Base-by-base conservation (phyloP, 192 early-diverging fungal species). In the Mortierella antarctica region DNA sequence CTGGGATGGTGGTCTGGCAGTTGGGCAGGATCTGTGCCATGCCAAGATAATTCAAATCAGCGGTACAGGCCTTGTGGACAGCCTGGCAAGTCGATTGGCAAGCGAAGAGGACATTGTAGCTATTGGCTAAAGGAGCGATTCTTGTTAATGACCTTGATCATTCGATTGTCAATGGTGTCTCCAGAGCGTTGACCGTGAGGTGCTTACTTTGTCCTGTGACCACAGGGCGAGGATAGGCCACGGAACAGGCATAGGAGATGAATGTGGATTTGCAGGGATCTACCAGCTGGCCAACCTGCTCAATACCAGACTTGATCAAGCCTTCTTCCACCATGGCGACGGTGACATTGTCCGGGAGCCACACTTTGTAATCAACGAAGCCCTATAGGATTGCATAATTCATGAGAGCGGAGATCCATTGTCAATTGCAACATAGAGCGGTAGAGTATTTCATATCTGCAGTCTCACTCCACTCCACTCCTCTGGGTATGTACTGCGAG, bases 51-150 rank as follows among this genome's bases (percentile, higher is more conserved):
- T 49, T 56, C 17, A 84, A 54, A 31, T 70, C 66, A 17, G 65
- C 64, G 40, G 20, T 63, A 39, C 83, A 84, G 18, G 67, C 61
- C 6, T 57, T 10, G 13, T 41, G 40, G 1, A 67, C 83, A 12
- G 65, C 49, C 61, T 70, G 65, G 39, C 83, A 84, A 12, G 83
- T 62, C n/a, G 83, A 84, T 40, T 75, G 18, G 48, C 83, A 84
- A 7, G 83, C 76, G 8, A 80, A 80, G 2, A 80, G 49, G n/a
- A 80, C 65, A 72, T 72, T 68, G 40, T 55, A 80, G 49, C 65
- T 71, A 48, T 72, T 72, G 57, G 70, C 69, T 68, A 39, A 55
- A 48, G 17, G 23, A 67, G 6, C 9, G 54, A 45, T 23, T 5
- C 5, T 53, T 15, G 11, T 39, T 51, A 40, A 62, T 23, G 2